Conservation (phyloP, 805 yeast species). For the Yamadazyma akitaensis region DNA sequence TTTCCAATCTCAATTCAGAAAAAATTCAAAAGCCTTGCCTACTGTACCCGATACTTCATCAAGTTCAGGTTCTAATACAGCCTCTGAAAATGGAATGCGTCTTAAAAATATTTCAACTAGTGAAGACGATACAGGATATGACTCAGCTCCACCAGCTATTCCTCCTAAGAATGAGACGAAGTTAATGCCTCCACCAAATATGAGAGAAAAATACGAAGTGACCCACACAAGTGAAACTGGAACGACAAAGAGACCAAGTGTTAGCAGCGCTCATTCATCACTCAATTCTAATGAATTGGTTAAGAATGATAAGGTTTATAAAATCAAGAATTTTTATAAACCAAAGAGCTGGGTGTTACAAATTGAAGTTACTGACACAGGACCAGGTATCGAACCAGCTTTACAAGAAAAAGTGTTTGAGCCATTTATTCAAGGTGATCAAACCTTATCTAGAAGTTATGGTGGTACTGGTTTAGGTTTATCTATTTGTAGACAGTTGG, state of each 20-base stretch:
- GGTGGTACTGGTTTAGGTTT: constrained; percentile 97
- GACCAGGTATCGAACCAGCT: constrained; percentile 88
- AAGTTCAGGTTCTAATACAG: not conserved
- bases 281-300: constrained; percentile 27
- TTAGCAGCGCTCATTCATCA: constrained; percentile 10
- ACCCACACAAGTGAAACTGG: constrained; percentile 6
- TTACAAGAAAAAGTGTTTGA: constrained; percentile 85
- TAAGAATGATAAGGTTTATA: constrained; percentile 33
- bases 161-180: constrained; percentile 2
- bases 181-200: constrained; percentile 14
- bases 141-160: constrained; percentile 2
- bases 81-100: not conserved
- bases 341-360: constrained; percentile 56
- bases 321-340: constrained; percentile 31
- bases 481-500: constrained; percentile 84
- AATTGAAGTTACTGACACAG: constrained; percentile 81
- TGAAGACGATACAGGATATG: constrained; percentile 2
- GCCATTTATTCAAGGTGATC: constrained; percentile 97
- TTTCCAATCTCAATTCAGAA: constrained; percentile 35
- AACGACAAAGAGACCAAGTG: constrained; percentile 14
- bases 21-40: constrained; percentile 23
- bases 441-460: constrained; percentile 81
- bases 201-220: constrained; percentile 1
- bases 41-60: constrained; percentile 7
- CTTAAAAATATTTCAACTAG: not conserved